Conservation (phyloP, 768 basidiomycete genomes). For the Chalciporus chontae region DNA sequence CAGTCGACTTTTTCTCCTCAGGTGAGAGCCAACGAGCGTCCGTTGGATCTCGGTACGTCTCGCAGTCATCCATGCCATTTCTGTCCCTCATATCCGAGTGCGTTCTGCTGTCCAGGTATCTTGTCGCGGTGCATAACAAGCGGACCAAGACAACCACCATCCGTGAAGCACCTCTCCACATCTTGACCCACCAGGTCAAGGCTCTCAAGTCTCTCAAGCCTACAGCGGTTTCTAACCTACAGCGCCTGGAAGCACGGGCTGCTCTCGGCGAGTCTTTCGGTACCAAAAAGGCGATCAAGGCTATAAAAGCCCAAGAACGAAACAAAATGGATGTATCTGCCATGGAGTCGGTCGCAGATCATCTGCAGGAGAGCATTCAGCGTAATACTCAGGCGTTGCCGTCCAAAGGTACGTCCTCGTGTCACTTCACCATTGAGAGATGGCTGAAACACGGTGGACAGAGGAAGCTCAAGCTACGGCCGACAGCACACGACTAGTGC, state of each 20-base stretch:
- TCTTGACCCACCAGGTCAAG: conserved; percentile 79
- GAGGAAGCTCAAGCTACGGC: conserved; percentile 65
- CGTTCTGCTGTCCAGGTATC: conserved; percentile 50
- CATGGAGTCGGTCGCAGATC: conserved; percentile 79
- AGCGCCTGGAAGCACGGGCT: conserved; percentile 61
- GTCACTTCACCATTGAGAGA: background rate
- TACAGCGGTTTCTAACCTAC: conserved; percentile 44
- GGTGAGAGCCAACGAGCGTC: conserved; percentile 49
- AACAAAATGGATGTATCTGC: conserved; percentile 87
- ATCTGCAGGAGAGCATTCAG: conserved; percentile 81
- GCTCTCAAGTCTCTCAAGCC: conserved; percentile 66
- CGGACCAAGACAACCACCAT: conserved; percentile 67
- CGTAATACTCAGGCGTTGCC: conserved; percentile 66
- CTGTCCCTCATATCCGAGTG: background rate
- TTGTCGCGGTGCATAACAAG: conserved; percentile 80
- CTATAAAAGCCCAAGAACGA: conserved; percentile 80
- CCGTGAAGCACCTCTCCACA: conserved; percentile 62
- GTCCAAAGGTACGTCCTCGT: conserved; percentile 53
- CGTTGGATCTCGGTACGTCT: conserved; percentile 64
- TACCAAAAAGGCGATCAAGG: conserved; percentile 88
- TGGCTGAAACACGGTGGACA: conserved; percentile 24
- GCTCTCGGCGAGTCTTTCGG: conserved; percentile 92
- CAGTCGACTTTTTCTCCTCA: conserved; percentile 76
- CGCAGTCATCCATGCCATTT: background rate
- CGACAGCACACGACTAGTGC: conserved; percentile 70